Conservation (phyloP, 225 moss, liverwort and hornwort genomes). For the Pseudisothecium myosuroides region DNA sequence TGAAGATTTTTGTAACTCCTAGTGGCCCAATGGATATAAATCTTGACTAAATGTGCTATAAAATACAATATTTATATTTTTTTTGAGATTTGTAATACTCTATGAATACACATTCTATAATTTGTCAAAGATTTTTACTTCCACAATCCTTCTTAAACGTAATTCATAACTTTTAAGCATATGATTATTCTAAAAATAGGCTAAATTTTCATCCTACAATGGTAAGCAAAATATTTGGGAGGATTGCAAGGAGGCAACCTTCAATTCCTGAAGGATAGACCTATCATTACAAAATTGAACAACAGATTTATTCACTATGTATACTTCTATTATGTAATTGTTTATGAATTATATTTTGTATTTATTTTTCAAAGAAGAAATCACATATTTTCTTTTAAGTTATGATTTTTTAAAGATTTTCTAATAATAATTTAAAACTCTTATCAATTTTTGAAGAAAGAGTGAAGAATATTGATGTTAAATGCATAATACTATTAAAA, state of each 20-base stretch:
- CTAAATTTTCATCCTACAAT: not conserved
- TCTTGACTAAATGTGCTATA: not conserved
- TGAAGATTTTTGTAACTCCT: rapidly evolving
- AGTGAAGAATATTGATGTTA: not conserved
- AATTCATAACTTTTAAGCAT: no score
- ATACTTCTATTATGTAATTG: not conserved
- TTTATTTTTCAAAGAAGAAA: not conserved
- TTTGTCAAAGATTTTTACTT: not conserved
- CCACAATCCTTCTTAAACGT: not conserved
- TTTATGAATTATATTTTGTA: not conserved
- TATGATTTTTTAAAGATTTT: not conserved
- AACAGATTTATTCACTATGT: not conserved
- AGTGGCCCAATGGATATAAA: not conserved
- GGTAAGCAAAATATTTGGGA: not conserved
- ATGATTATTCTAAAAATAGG: not conserved
- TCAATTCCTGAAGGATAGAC: rapidly evolving
- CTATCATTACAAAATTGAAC: not conserved
- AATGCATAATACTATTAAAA: not conserved
- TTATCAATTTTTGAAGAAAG: not conserved
- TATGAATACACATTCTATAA: not conserved
- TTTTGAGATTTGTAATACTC: not conserved
- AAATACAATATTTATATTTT: not conserved
- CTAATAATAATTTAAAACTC: not conserved
- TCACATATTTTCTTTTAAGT: not conserved
- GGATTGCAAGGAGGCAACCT: not conserved